phyloP scores from a whole-genome alignment of 495 filamentous ascomycete species.

The Cetradonia linearis region DNA sequence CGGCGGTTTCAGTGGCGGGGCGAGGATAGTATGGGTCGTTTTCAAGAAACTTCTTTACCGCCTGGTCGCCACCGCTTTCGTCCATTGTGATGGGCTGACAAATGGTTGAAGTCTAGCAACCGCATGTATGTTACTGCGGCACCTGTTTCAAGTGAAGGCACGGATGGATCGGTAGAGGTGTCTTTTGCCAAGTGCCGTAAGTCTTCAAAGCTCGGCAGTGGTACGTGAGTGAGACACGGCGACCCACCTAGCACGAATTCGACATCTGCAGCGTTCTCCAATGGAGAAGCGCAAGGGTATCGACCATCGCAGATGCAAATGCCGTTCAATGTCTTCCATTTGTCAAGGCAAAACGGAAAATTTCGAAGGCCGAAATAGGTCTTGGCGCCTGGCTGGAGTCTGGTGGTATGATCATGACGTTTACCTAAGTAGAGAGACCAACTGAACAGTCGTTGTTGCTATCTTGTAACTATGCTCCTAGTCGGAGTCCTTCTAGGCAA shows the following conservation, averaged over 20 bases:
- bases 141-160: neutral
- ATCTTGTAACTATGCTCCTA: neutral
- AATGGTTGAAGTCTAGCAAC: slow-evolving; percentile 38
- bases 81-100: slow-evolving; percentile 31
- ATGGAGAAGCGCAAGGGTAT: slow-evolving; percentile 36
- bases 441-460: slow-evolving; percentile 34
- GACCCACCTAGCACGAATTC: slow-evolving; percentile 40
- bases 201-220: neutral
- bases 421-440: slow-evolving; percentile 37
- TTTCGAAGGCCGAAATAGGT: slow-evolving; percentile 34
- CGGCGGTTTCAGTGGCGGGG: neutral
- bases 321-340: slow-evolving; percentile 31
- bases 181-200: slow-evolving; percentile 10
- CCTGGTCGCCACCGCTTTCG: slow-evolving; percentile 25
- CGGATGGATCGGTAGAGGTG: neutral
- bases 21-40: slow-evolving; percentile 33
- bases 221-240: slow-evolving; percentile 11
- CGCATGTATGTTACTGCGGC: slow-evolving; percentile 24
- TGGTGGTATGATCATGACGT: slow-evolving; percentile 18
- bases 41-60: slow-evolving; percentile 27
- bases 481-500: neutral
- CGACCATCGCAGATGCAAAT: slow-evolving; percentile 31
- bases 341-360: slow-evolving; percentile 38
- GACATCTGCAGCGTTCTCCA: slow-evolving; percentile 40
- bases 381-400: neutral